Base-by-base conservation (phyloP, 768 basidiomycete genomes). In the Tulasnella sp. region DNA sequence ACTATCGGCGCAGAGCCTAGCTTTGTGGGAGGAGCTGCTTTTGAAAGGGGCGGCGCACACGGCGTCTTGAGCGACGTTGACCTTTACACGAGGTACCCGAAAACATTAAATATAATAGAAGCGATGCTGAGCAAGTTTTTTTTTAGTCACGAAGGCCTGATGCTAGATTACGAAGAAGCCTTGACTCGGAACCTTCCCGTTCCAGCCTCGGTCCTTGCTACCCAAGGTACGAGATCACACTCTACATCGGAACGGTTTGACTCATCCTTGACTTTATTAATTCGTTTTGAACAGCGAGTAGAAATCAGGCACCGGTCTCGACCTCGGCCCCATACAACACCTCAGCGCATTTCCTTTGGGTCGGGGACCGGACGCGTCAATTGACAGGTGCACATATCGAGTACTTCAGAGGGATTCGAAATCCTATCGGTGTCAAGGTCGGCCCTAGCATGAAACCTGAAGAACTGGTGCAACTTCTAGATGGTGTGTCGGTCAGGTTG, bases 341-440 rank as follows among this genome's bases (percentile, higher is more conserved):
- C 22, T 95, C 95, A 3, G 94, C 96, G 11, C 96, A 97, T 85
- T 97, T 98, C 86, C 86, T 98, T 75, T 99, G 97, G 97, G 95
- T 99, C 78, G 97, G 97, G 0, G 98, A 99, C 86, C 91, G 97
- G 76, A 99, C 97, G 6, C 88, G 97, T 58, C 95, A 97, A 86
- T 88, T 99, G 0, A 90, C 91, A 72, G 96, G 96, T 9, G 98
- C 96, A 4, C 98, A 99, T 85, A 92, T 98, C 44, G 97, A 99
- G 87, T 96, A 96, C 86, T 97, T 97, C 87, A 89, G 94, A 79
- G 96, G 96, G 9, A 93, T 98, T 77, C 89, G 95, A 75, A 97
- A 98, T 85, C 96, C 96, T 1, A 95, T 98, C 81, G 98, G 98
- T 2, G 91, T 98, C 87, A 99, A 99, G 85, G 95, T 97, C 8